These are phyloP conservation scores for Selaginella tamariscina DNA, from an alignment of 75 land plant species.

Conservation along the genomic window DNA sequence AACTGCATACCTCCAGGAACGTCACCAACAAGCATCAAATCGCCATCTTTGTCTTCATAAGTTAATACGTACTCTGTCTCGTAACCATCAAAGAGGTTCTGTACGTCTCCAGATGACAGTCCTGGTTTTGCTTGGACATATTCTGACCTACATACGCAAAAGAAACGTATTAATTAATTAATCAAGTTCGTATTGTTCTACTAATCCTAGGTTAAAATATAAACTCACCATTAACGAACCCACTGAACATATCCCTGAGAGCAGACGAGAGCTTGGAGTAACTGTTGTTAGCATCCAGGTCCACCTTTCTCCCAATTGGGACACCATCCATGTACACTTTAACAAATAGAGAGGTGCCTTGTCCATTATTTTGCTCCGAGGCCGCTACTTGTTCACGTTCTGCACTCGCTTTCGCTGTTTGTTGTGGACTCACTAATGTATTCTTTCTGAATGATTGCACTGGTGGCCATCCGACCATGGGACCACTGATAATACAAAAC, in stretches of 20 bases:
- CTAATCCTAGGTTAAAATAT: background rate
- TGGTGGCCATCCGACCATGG: constrained; percentile 10
- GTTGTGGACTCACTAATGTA: background rate
- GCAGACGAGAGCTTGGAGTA: constrained; percentile 51
- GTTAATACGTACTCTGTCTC: constrained; percentile 37
- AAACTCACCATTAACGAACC: constrained; percentile 22
- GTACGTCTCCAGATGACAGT: background rate
- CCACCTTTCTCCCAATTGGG: constrained; percentile 61
- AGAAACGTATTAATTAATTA: background rate
- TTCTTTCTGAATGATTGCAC: constrained; percentile 9
- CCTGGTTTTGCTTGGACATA: background rate
- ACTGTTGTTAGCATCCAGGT: constrained; percentile 38
- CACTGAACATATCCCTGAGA: constrained; percentile 64
- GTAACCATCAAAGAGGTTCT: constrained; percentile 4
- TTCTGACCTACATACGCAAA: background rate
- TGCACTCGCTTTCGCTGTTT: background rate
- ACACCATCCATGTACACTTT: constrained; percentile 53
- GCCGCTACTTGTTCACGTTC: background rate
- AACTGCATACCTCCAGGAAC: constrained; percentile 31
- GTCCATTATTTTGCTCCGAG: constrained; percentile 22
- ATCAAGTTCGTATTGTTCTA: background rate
- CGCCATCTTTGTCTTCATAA: constrained; percentile 36
- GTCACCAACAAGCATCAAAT: constrained; percentile 38
- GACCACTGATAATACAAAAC: background rate
- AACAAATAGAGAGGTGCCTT: constrained; percentile 22